Conservation (phyloP, 306 rosid genomes). For the Begonia fuchsioides region DNA sequence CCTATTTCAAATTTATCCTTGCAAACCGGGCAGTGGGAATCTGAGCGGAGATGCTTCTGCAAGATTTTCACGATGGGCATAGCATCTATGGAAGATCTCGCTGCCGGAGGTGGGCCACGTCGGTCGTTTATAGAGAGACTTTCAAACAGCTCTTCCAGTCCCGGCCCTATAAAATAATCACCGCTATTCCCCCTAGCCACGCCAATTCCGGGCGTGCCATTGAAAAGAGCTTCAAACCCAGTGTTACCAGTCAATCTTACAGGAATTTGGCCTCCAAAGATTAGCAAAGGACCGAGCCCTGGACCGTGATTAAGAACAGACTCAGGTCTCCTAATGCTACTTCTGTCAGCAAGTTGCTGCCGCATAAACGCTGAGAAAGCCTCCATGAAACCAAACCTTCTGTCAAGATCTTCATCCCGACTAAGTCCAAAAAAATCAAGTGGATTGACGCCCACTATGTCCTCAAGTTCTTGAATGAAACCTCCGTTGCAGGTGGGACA, state of each 20-base stretch:
- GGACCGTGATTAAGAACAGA: constrained; percentile 8
- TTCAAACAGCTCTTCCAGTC: constrained; percentile 15
- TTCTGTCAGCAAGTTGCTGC: constrained; percentile 11
- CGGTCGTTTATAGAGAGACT: constrained; percentile 6
- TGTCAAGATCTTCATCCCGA: constrained; percentile 4
- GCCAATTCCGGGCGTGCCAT: constrained; percentile 10
- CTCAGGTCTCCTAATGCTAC: constrained; percentile 10
- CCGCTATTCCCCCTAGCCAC: constrained; percentile 11
- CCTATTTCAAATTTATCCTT: constrained; percentile 13
- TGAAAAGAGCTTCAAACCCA: constrained; percentile 12
- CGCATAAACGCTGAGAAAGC: constrained; percentile 14
- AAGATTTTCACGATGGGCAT: constrained; percentile 11
- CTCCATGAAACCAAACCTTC: constrained; percentile 5
- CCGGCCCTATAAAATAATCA: constrained; percentile 13
- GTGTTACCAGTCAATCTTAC: constrained; percentile 7
- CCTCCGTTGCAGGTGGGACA: constrained; percentile 15
- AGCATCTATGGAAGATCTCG: constrained; percentile 10
- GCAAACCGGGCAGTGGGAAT: constrained; percentile 15
- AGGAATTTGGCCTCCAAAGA: constrained; percentile 15
- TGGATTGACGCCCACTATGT: constrained; percentile 9
- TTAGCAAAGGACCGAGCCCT: constrained; percentile 9
- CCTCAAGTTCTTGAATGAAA: constrained; percentile 14
- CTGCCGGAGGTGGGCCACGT: constrained; percentile 13
- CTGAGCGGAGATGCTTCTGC: constrained; percentile 13
- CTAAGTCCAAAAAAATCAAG: constrained; percentile 11